A percentile compares a stretch with the other conserved stretches of the same genome.
These are phyloP conservation scores for Chlamydomonas applanata DNA, from an alignment of 139 green algal genomes.

Conservation along the genomic window DNA sequence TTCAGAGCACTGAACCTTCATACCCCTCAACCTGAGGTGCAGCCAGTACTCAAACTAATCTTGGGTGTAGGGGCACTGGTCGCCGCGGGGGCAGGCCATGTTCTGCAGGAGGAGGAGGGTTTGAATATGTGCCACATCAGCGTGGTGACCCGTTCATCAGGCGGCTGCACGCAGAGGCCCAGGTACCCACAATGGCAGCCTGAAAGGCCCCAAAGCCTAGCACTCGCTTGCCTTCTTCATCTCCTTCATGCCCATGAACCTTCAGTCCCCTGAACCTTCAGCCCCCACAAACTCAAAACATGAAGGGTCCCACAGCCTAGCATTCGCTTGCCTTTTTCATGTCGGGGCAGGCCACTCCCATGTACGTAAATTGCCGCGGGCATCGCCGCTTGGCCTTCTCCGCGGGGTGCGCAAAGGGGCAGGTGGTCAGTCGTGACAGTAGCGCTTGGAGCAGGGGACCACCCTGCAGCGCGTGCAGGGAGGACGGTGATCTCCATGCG, in stretches of 20 bases:
- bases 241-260: too few relatives aligned
- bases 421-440: slow-evolving; percentile 81
- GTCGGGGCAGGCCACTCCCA: slow-evolving; percentile 89
- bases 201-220: background rate
- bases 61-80: slow-evolving; percentile 81
- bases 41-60: slow-evolving; percentile 94
- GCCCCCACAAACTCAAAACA: too few relatives aligned
- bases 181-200: background rate
- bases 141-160: background rate
- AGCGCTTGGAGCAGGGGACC: slow-evolving; percentile 74
- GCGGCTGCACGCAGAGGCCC: too few relatives aligned
- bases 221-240: too few relatives aligned
- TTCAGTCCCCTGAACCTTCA: too few relatives aligned
- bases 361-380: slow-evolving; percentile 79
- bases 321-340: slow-evolving; percentile 52
- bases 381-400: slow-evolving; percentile 92
- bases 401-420: slow-evolving; percentile 89
- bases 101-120: slow-evolving; percentile 42
- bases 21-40: too few relatives aligned
- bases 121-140: background rate
- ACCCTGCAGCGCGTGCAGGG: slow-evolving; percentile 22
- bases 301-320: background rate
- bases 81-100: slow-evolving; percentile 64
- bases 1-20: too few relatives aligned
- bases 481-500: background rate